These are phyloP conservation scores for Abrus pulchellus DNA, from an alignment of 306 rosid species.

Conservation along the genomic window DNA sequence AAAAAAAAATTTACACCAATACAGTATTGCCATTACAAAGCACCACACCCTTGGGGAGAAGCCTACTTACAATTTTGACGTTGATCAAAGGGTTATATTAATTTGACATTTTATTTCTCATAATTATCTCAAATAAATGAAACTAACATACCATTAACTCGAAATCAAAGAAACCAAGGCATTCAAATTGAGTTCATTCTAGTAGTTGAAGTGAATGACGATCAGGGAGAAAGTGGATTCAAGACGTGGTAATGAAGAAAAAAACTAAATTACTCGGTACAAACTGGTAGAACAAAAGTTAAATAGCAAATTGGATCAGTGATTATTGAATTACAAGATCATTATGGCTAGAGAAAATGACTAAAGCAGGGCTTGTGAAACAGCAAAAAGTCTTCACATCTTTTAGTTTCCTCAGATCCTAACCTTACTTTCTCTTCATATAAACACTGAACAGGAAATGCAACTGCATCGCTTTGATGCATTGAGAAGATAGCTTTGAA, in stretches of 20 bases:
- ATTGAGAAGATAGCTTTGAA: constrained; percentile 52
- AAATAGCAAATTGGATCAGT: constrained; percentile 12
- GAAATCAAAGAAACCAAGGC: not conserved
- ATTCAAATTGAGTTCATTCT: no score
- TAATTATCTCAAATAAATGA: no score
- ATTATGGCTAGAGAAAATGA: constrained; percentile 36
- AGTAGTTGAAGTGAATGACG: not conserved
- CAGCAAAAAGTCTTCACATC: constrained; percentile 51
- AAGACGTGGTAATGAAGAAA: not conserved
- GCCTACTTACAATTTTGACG: not conserved
- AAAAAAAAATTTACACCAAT: no score
- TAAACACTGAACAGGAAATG: constrained; percentile 57
- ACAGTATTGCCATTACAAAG: no score
- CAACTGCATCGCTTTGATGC: constrained; percentile 56
- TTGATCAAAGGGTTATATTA: no score
- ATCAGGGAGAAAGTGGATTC: not conserved
- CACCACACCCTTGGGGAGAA: no score
- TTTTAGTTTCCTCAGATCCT: constrained; percentile 49
- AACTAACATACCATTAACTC: not conserved
- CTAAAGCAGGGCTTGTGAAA: constrained; percentile 49
- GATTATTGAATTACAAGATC: constrained; percentile 49
- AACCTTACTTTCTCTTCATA: constrained; percentile 54
- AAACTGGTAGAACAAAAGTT: constrained; percentile 1
- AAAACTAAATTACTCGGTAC: not conserved
- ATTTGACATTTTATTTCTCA: not conserved